Evolutionary conservation across 2,329 filamentous ascomycete species (phyloP).

Genomic region (Claviceps fusiformis): DNA sequence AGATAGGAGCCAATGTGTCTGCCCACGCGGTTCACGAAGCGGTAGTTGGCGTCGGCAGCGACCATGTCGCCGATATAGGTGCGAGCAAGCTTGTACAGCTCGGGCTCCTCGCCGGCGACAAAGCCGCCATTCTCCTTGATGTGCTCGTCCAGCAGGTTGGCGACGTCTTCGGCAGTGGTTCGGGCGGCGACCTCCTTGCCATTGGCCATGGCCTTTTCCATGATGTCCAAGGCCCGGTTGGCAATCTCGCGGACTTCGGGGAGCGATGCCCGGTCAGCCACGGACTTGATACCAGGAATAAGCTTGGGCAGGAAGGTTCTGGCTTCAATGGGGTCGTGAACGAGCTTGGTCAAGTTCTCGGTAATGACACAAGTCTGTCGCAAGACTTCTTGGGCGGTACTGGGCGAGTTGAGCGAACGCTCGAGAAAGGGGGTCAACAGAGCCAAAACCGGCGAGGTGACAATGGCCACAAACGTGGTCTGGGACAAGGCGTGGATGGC

Average conservation of each 20-base stretch:
- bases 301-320: conserved; percentile 90
- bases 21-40: conserved; percentile 60
- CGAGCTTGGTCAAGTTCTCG: conserved; percentile 95
- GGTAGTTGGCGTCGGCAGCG: conserved; percentile 74
- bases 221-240: conserved; percentile 67
- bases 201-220: conserved; percentile 82
- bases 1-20: conserved; percentile 63
- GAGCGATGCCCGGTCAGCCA: conserved; percentile 76
- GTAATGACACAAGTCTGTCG: conserved; percentile 93
- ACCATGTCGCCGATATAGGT: conserved; percentile 74
- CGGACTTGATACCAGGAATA: conserved; percentile 81
- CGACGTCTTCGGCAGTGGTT: conserved; percentile 58
- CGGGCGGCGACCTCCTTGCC: conserved; percentile 54
- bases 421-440: conserved; percentile 90
- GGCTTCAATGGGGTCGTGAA: conserved; percentile 89
- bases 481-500: conserved; percentile 93
- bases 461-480: conserved; percentile 95
- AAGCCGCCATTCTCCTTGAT: conserved; percentile 57
- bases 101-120: conserved; percentile 41
- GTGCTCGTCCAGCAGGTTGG: conserved; percentile 59
- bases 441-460: conserved; percentile 89
- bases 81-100: conserved; percentile 54
- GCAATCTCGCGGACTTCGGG: conserved; percentile 91
- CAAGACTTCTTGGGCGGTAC: conserved; percentile 83
- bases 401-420: conserved; percentile 81